Conservation (phyloP, 2,329 filamentous ascomycete genomes). For the Cladophialophora exuberans region DNA sequence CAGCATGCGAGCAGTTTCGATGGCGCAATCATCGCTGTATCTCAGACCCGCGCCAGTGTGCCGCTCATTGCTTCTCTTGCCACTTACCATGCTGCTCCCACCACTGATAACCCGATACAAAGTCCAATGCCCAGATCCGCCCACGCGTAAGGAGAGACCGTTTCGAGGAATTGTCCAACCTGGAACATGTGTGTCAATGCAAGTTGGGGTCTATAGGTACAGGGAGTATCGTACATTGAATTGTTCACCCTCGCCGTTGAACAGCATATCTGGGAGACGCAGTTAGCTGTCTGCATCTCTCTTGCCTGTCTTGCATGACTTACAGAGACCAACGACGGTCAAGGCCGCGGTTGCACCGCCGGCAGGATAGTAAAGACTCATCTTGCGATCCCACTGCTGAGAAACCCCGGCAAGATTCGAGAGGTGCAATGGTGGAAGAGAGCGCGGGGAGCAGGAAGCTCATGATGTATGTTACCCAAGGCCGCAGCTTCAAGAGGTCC, state of each 20-base stretch:
- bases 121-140: slow-evolving; percentile 86
- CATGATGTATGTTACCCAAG: slow-evolving; percentile 12
- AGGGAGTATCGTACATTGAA: slow-evolving; percentile 73
- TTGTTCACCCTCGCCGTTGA: slow-evolving; percentile 90
- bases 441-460: neutral
- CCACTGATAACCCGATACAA: slow-evolving; percentile 94
- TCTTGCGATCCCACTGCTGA: slow-evolving; percentile 41
- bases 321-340: slow-evolving; percentile 77
- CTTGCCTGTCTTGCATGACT: slow-evolving; percentile 47
- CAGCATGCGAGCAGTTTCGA: slow-evolving; percentile 3
- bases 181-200: slow-evolving; percentile 40
- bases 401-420: neutral
- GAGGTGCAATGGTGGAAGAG: slow-evolving; percentile 1
- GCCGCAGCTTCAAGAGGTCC: slow-evolving; percentile 22
- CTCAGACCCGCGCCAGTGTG: too few relatives aligned
- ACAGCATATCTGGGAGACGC: slow-evolving; percentile 81
- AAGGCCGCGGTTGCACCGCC: slow-evolving; percentile 71
- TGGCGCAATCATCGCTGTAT: too few relatives aligned
- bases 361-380: slow-evolving; percentile 74
- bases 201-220: neutral
- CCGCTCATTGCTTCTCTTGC: neutral
- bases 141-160: slow-evolving; percentile 92
- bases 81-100: slow-evolving; percentile 90
- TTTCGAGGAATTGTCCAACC: slow-evolving; percentile 92
- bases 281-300: slow-evolving; percentile 11